Evolutionary conservation across 768 basidiomycete genomes (phyloP), one percentile per base, ranked within the genome.

Genomic region (Gymnopilus junonius): DNA sequence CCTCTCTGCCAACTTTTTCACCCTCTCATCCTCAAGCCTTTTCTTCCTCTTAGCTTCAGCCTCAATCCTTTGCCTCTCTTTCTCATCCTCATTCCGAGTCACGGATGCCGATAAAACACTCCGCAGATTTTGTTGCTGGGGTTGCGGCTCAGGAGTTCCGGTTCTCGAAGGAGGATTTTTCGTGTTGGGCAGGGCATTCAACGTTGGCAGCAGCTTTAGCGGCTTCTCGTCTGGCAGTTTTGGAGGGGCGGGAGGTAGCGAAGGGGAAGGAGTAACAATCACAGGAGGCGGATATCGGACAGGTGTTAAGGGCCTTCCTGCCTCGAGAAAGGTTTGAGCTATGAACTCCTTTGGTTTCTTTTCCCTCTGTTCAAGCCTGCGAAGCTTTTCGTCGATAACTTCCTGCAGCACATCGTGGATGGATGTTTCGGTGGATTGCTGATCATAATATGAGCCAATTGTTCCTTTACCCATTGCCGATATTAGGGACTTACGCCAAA

Each of bases 371-470:
- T 64, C 56, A 7, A 37, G 40, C 29, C 45, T 57, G 15, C 40
- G 54, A 21, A 67, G 12, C 46, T 50, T 67, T 43, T 62, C 56
- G 42, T 63, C 63, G 31, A 70, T 65, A 21, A 70, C 56, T 14
- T 46, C 58, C 21, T 68, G 60, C 0, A 70, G 54, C 4, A 58
- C 46, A 5, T 66, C 63, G 45, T 68, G 69, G 25, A 70, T 64
- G 4, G 65, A 58, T 1, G 51, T 27, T 3, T 65, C 63, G 11
- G 29, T 43, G 10, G 53, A 42, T 31, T 53, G 48, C 69, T 51
- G 48, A 31, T 8, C 7, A 17, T 65, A 25, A 27, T 17, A 55
- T 39, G 35, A n/a, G 25, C 21, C 21, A 55, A 21, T 17, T 23
- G 23, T 23, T 6, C 15, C 27, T 8, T 17, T 25, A 40, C n/a